Conservation (phyloP, 1,139 yeast genomes). For the Pichia sp. region DNA sequence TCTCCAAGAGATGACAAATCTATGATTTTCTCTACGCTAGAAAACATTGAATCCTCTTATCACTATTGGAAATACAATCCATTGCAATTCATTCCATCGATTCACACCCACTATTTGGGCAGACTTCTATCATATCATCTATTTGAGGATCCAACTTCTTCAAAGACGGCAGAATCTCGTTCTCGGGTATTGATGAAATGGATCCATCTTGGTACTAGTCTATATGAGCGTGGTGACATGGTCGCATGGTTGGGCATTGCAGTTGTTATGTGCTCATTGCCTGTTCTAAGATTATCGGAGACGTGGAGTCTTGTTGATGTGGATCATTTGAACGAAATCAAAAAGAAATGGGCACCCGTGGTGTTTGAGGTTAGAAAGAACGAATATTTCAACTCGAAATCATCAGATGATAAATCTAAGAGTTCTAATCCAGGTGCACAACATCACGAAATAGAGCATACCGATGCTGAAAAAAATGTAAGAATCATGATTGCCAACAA, state of each 20-base stretch:
- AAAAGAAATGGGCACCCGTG: conserved; percentile 91
- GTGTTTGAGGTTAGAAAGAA: conserved; percentile 56
- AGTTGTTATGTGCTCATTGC: conserved; percentile 74
- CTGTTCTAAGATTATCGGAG: conserved; percentile 63
- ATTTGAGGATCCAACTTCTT: conserved; percentile 38
- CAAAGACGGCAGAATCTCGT: conserved; percentile 36
- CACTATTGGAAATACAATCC: conserved; percentile 44
- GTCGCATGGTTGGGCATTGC: conserved; percentile 94
- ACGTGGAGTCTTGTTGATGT: conserved; percentile 74
- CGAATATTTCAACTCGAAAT: conserved; percentile 8
- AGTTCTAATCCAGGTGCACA: too few relatives aligned
- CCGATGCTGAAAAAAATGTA: conserved; percentile 1
- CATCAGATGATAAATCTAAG: background rate
- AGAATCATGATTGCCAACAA: conserved; percentile 81
- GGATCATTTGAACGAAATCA: conserved; percentile 52
- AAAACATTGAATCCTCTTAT: conserved; percentile 29
- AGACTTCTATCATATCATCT: conserved; percentile 65
- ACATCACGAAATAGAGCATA: too few relatives aligned
- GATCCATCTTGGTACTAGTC: conserved; percentile 75
- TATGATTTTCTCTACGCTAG: conserved; percentile 35
- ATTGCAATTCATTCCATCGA: conserved; percentile 58
- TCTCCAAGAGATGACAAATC: conserved; percentile 64
- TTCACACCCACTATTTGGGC: conserved; percentile 71
- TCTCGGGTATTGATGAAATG: conserved; percentile 72
- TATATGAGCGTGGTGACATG: conserved; percentile 85